A percentile compares a stretch with the other conserved stretches of the same genome.
Conservation (phyloP, 257 asterid genomes). For the Solanum chmielewskii region DNA sequence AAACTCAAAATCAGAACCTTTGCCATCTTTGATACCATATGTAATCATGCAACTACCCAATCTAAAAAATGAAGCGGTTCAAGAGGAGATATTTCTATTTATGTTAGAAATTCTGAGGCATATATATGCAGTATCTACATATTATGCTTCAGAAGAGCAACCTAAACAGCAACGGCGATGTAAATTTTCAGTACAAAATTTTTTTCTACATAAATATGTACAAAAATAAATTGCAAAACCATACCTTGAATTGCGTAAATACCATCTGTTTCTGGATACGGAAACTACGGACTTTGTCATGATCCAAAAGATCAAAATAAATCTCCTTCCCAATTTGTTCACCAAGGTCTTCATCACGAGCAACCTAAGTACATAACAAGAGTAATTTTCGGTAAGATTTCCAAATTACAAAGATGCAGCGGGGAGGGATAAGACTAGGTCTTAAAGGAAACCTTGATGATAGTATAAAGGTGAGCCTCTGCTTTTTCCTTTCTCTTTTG, state of each 20-base stretch:
- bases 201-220: background rate
- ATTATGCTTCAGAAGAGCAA: background rate
- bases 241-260: constrained; percentile 65
- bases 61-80: background rate
- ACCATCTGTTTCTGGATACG: constrained; percentile 72
- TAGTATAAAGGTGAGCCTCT: constrained; percentile 79
- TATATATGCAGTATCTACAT: background rate
- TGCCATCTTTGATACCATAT: background rate
- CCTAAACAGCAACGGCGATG: background rate
- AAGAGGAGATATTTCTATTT: background rate
- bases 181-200: background rate
- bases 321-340: constrained; percentile 70
- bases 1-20: background rate
- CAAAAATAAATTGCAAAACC: background rate
- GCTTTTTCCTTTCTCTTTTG: constrained; percentile 69
- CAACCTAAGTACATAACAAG: constrained; percentile 39
- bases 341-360: constrained; percentile 63
- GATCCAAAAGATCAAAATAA: constrained; percentile 88
- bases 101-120: background rate
- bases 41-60: background rate
- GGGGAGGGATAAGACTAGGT: background rate
- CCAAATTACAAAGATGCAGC: background rate
- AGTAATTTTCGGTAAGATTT: background rate
- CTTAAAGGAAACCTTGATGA: constrained; percentile 46
- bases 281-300: constrained; percentile 69